phyloP scores from a whole-genome alignment of 164 flowering plant genomes.

The Tetracentron sinense region DNA sequence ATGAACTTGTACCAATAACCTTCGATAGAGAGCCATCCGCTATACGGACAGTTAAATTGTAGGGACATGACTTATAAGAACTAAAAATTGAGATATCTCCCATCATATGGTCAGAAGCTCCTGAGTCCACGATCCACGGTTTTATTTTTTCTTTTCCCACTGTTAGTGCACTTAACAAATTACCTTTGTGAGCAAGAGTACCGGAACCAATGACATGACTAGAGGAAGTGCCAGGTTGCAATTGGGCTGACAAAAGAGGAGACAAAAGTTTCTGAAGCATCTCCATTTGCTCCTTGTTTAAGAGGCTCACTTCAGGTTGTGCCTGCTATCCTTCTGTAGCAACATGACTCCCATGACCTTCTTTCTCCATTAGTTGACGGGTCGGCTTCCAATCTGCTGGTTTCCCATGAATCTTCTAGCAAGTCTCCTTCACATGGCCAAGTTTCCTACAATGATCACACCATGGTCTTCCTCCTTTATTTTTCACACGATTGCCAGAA shows the following conservation, averaged over 20 bases:
- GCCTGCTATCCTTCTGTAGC: not conserved
- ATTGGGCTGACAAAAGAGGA: not conserved
- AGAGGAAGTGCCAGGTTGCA: not conserved
- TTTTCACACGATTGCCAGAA: not conserved
- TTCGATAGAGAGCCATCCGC: not conserved
- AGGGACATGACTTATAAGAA: not conserved
- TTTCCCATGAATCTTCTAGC: conserved; percentile 5
- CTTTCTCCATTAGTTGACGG: not conserved
- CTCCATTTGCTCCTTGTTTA: not conserved
- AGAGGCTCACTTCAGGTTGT: not conserved
- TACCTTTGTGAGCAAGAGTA: not conserved
- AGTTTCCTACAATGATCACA: too few species aligned
- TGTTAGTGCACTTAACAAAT: not conserved
- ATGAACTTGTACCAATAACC: not conserved
- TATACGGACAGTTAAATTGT: not conserved
- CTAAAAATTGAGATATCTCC: not conserved
- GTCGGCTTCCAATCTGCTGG: conserved; percentile 10
- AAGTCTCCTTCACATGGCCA: not conserved
- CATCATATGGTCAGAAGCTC: conserved; percentile 18
- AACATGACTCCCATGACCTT: not conserved
- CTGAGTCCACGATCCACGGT: conserved; percentile 13
- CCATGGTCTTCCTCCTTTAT: not conserved
- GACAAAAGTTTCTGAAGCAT: not conserved
- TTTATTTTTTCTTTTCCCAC: not conserved
- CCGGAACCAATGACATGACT: not conserved